Evolutionary conservation across 2,329 filamentous ascomycete species (phyloP).

Genomic region (Pezicula carpinea): DNA sequence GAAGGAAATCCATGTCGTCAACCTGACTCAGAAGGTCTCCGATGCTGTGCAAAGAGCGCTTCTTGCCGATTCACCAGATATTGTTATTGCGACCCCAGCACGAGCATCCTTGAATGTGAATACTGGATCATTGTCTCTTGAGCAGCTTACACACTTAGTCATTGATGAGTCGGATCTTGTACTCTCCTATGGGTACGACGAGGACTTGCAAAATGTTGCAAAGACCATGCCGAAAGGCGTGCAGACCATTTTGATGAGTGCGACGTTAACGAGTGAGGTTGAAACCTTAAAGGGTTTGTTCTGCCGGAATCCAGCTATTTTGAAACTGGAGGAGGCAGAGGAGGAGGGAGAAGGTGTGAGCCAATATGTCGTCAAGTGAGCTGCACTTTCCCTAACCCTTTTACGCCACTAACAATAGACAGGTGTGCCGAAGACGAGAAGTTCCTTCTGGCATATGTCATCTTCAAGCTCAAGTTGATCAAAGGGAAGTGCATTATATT

Average conservation of each 20-base stretch:
- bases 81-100: conserved; percentile 89
- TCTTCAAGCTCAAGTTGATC: conserved; percentile 91
- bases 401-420: conserved; percentile 13
- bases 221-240: conserved; percentile 76
- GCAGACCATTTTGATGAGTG: conserved; percentile 90
- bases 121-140: conserved; percentile 64
- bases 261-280: conserved; percentile 83
- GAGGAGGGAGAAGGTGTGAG: conserved; percentile 71
- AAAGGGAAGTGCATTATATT: conserved; percentile 88
- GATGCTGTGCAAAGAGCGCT: conserved; percentile 84
- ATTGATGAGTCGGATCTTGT: conserved; percentile 95
- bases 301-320: conserved; percentile 70
- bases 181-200: conserved; percentile 88
- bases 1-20: conserved; percentile 76
- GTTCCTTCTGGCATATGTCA: conserved; percentile 86
- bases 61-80: conserved; percentile 78
- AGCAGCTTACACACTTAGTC: conserved; percentile 67
- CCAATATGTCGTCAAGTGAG: conserved; percentile 80
- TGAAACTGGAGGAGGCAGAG: conserved; percentile 81
- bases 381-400: not conserved
- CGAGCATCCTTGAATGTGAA: conserved; percentile 75
- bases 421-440: conserved; percentile 96
- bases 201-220: conserved; percentile 78
- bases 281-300: conserved; percentile 82
- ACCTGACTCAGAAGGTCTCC: conserved; percentile 85